Base-by-base conservation (phyloP, 805 yeast genomes). In the Huiozyma sinensis region DNA sequence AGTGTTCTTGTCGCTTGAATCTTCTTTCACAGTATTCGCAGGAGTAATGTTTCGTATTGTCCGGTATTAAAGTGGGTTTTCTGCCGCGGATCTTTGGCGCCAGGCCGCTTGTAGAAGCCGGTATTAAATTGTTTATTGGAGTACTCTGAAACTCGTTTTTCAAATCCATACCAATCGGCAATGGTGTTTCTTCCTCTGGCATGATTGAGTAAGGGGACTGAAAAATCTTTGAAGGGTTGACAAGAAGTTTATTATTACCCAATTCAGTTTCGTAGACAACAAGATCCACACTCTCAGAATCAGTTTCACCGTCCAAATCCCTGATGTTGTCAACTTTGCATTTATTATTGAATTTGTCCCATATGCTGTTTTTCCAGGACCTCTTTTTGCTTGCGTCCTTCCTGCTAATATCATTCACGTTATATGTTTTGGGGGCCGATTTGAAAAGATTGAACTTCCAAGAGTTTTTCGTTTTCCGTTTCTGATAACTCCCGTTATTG, bases 1-100 rank as follows among this genome's bases (percentile, higher is more conserved):
- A 64, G 60, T 83, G 92, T 55, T 83, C 92, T 58, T 81, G 86
- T 51, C 92, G 70, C 56, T 80, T 77, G 63, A 83, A 83, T 39
- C 75, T 59, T 51, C 89, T 70, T 40, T 73, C 69, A 58, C 90
- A 82, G 54, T 70, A 73, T 31, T 73, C 74, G 58, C 89, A 82
- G 30, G 74, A 73, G 56, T 72, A 81, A 36, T 76, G 76, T 60
- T 80, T 80, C 10, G 56, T 48, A 49, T 67, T 70, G 53, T 78
- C 84, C 10, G 75, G 78, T 41, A 73, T 75, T 48, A 73, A 64
- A 36, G 79, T 73, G 27, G 82, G 84, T 58, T 79, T 79, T 36
- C 86, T 69, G 6, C 86, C 86, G 40, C 86, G 67, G 3, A 76
- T 72, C 41, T 74, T 61, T n/a, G 63, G 63, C 45, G 50, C 41